phyloP scores from a whole-genome alignment of 2,329 filamentous ascomycete genomes.

The Fusarium sp. region DNA sequence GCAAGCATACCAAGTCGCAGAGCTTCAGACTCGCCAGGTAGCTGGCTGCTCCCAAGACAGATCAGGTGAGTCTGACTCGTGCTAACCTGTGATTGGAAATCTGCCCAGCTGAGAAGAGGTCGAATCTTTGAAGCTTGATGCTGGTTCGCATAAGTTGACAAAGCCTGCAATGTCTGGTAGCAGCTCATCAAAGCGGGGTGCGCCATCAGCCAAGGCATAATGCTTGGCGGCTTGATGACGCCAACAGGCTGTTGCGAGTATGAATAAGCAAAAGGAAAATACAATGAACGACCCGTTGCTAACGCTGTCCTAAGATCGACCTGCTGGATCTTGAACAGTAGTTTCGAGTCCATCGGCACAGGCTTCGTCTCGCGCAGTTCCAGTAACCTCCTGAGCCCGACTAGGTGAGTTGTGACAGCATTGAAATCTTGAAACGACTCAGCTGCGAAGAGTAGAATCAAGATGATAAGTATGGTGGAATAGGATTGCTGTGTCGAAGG shows the following conservation, averaged over 20 bases:
- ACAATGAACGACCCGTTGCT: not conserved
- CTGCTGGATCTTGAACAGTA: conserved; percentile 6
- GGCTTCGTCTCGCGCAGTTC: not conserved
- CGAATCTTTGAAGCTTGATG: rapidly evolving
- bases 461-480: not conserved
- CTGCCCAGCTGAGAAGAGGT: not conserved
- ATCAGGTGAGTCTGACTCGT: not conserved
- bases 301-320: not conserved
- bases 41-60: rapidly evolving
- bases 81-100: not conserved
- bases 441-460: not conserved
- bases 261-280: not conserved
- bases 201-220: rapidly evolving
- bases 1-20: conserved; percentile 3
- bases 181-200: not conserved
- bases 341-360: not conserved
- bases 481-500: not conserved
- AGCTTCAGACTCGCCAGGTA: not conserved
- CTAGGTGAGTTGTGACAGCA: not conserved
- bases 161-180: not conserved
- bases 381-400: not conserved
- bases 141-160: not conserved
- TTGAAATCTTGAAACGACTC: not conserved
- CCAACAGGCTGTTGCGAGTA: rapidly evolving
- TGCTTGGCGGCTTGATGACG: rapidly evolving